Conservation (phyloP, 768 basidiomycete genomes). For the Megacollybia marginata region DNA sequence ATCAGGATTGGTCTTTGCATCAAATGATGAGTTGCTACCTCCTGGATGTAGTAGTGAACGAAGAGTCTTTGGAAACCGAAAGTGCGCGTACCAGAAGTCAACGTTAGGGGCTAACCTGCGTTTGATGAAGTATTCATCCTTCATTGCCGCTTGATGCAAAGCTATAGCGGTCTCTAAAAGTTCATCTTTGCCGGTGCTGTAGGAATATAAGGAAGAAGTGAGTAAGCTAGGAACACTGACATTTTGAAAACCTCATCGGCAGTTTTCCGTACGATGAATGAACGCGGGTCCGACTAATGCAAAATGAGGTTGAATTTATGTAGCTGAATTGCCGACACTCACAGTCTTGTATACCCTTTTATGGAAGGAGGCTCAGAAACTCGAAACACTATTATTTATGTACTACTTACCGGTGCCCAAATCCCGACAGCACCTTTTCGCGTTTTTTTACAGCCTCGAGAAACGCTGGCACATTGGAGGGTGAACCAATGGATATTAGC, state of each 20-base stretch:
- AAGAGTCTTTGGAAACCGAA: slow-evolving; percentile 2
- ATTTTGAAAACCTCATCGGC: slow-evolving; percentile 90
- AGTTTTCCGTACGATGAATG: slow-evolving; percentile 83
- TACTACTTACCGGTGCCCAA: slow-evolving; percentile 69
- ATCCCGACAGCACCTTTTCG: slow-evolving; percentile 85
- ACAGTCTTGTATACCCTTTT: slow-evolving; percentile 68
- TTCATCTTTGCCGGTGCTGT: slow-evolving; percentile 78
- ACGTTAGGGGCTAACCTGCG: slow-evolving; percentile 85
- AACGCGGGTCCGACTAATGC: slow-evolving; percentile 77
- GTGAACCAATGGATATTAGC: slow-evolving; percentile 83
- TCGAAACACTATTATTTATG: neutral
- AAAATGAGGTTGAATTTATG: slow-evolving; percentile 3
- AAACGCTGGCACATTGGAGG: slow-evolving; percentile 79
- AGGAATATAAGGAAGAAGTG: slow-evolving; percentile 1
- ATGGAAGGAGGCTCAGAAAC: neutral
- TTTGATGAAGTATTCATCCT: slow-evolving; percentile 83
- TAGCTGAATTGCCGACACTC: slow-evolving; percentile 13
- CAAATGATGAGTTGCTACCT: slow-evolving; percentile 33
- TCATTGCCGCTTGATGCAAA: slow-evolving; percentile 81
- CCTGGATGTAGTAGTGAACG: slow-evolving; percentile 29
- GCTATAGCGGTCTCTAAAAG: slow-evolving; percentile 86
- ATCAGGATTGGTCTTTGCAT: slow-evolving; percentile 2
- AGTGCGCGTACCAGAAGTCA: slow-evolving; percentile 68
- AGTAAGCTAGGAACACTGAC: slow-evolving; percentile 32
- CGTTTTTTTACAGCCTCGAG: slow-evolving; percentile 82